These are phyloP conservation scores for Gaertneriomyces sp. DNA, from an alignment of 192 early-diverging fungal species.

Conservation along the genomic window DNA sequence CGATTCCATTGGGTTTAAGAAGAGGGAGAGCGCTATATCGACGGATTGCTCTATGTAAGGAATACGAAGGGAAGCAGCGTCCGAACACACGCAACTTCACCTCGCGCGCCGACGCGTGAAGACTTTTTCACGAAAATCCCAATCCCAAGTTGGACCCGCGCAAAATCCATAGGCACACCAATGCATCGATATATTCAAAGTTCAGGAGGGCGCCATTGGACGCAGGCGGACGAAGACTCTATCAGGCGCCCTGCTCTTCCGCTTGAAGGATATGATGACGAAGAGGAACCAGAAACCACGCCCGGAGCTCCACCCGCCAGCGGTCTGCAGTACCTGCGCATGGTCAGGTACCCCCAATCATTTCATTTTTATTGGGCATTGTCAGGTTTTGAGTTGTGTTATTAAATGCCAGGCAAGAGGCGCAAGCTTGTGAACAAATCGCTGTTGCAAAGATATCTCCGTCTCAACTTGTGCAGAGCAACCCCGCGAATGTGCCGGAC, in stretches of 20 bases:
- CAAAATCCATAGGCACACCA: too few relatives aligned
- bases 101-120: too few relatives aligned
- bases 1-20: too few relatives aligned
- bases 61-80: too few relatives aligned
- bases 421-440: conserved; percentile 17
- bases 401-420: conserved; percentile 12
- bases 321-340: conserved; percentile 21
- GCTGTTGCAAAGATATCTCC: not conserved
- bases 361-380: not conserved
- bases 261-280: conserved; percentile 19
- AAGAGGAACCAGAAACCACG: not conserved
- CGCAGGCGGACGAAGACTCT: conserved; percentile 17
- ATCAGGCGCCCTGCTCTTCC: conserved; percentile 25
- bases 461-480: not conserved
- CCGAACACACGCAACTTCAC: too few relatives aligned
- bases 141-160: too few relatives aligned
- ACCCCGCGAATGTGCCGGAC: conserved; percentile 9
- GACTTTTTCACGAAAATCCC: too few relatives aligned
- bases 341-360: conserved; percentile 11
- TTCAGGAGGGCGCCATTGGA: conserved; percentile 4
- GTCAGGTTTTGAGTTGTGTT: not conserved
- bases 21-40: too few relatives aligned
- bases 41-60: too few relatives aligned
- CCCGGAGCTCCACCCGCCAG: conserved; percentile 2
- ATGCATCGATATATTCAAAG: too few relatives aligned